Conservation (phyloP, 768 basidiomycete genomes). For the Russula earlei region DNA sequence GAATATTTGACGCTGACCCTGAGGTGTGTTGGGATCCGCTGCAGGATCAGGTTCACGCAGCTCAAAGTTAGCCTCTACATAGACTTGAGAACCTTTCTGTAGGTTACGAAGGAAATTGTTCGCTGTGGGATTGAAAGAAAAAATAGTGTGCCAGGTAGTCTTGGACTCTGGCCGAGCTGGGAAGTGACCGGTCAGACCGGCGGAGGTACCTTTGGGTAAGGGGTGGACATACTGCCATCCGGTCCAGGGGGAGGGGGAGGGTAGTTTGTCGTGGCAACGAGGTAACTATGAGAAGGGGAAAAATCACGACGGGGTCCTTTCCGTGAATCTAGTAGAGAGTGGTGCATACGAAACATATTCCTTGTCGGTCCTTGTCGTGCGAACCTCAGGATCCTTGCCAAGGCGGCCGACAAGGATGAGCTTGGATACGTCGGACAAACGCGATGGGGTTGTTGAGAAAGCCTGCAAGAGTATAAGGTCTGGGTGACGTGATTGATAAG, state of each 20-base stretch:
- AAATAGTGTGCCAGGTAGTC: constrained; percentile 67
- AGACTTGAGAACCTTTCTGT: constrained; percentile 65
- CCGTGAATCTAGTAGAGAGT: not conserved
- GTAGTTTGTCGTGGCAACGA: constrained; percentile 63
- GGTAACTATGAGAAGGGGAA: constrained; percentile 41
- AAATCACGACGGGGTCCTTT: not conserved
- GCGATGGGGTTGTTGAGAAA: constrained; percentile 52
- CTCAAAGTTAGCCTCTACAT: constrained; percentile 73
- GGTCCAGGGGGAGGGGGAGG: constrained; percentile 46
- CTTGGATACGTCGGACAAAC: constrained; percentile 58
- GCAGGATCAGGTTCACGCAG: constrained; percentile 59
- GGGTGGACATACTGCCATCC: constrained; percentile 45
- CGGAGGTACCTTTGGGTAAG: too few species aligned
- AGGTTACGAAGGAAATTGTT: constrained; percentile 58
- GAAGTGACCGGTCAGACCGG: not conserved
- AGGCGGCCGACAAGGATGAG: constrained; percentile 70
- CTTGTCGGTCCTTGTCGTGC: constrained; percentile 59
- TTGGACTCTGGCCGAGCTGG: constrained; percentile 44
- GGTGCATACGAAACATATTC: constrained; percentile 64
- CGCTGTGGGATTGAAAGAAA: constrained; percentile 58
- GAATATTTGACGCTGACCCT: constrained; percentile 76
- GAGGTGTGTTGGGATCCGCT: constrained; percentile 56
- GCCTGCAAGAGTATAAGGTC: constrained; percentile 32
- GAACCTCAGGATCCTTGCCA: constrained; percentile 59
- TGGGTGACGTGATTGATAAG: too few species aligned